Base-by-base conservation (phyloP, 306 rosid species). In the Alnus rubra region DNA sequence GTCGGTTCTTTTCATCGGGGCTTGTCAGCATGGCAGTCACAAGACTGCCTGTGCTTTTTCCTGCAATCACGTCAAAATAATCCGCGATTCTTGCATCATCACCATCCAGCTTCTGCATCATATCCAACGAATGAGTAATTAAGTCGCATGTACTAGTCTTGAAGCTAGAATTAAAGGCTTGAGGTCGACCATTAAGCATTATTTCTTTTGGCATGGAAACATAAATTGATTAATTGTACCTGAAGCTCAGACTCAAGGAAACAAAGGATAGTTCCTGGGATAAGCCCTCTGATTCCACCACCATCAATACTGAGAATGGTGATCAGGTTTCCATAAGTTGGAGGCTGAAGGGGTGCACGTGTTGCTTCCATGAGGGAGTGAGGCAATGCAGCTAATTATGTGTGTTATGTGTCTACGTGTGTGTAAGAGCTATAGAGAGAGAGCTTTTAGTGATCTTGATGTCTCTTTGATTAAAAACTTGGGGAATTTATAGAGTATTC, bases 241-340 rank as follows among this genome's bases (percentile, higher is more conserved):
- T 13, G 58, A 10, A 71, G 74, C 55, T 71, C 1, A 18, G 58
- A 48, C 19, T 71, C 74, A 1, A 71, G 58, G 55, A 48, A 71
- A 48, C 4, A 28, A 71, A 71, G 74, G 15, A 71, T 71, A 42
- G 58, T 71, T 71, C 74, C 58, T 1, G 53, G 74, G 50, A 71
- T 71, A 71, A 48, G 4, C 58, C 74, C 55, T 71, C 74, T 71
- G 23, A 45, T 71, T 71, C 74, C 74, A 39, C 55, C 74, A 19
- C 58, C 58, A 48, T 71, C 56, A 23, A 71, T 71, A 28, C 42
- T 71, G 7, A 23, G 39, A 49, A 48, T 49, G 48, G 74, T 71
- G 55, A 71, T 48, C 4, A 71, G 54, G 55, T 71, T 47, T 45
- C 56, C 74, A 15, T 18, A 48, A 49, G 39, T 47, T 23, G 58